Evolutionary conservation across 805 yeast species (phyloP), one percentile per base, ranked within the genome.

Genomic region (Cyberlindnera misumaiensis): DNA sequence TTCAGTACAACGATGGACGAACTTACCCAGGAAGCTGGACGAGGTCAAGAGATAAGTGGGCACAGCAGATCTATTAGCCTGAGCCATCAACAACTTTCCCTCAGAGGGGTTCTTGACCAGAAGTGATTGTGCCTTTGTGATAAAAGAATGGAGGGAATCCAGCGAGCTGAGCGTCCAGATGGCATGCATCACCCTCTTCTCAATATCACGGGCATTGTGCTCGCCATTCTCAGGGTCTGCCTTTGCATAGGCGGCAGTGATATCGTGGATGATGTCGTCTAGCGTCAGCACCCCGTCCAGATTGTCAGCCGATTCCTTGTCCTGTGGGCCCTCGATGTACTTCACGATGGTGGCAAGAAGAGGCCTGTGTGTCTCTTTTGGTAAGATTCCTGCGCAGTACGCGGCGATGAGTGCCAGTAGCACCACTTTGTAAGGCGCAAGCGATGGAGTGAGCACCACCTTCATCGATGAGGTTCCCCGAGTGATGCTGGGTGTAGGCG

Each of bases 371-470:
- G 62, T 53, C 15, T 52, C 47, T 12, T 56, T 45, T 5, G 76
- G 76, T 2, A 72, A 45, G 12, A 54, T 53, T 8, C 63, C 63
- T 11, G 63, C 52, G 33, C 76, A 63, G 46, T 73, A 73, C 0
- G 70, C 69, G 12, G 65, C 65, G 5, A 77, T 63, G 11, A 80
- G 49, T 3, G 70, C 56, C 9, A 77, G 48, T 1, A 77, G 47
- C 2, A 78, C 73, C 0, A 80, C 56, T 45, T 74, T 76, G 40
- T 73, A 68, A 1, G 84, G 77, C 5, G 81, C 71, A 20, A 79
- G 46, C 1, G 62, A 51, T 3, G 68, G 64, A 2, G 72, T 63
- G 16, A 70, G 45, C 3, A 47, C 44, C 11, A 51, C 49, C 7
- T 38, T 43, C 39, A 30, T 31, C 16, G 15, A 8, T 9, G 6